Conservation (phyloP, 2,329 filamentous ascomycete genomes). For the Exophiala sp. region DNA sequence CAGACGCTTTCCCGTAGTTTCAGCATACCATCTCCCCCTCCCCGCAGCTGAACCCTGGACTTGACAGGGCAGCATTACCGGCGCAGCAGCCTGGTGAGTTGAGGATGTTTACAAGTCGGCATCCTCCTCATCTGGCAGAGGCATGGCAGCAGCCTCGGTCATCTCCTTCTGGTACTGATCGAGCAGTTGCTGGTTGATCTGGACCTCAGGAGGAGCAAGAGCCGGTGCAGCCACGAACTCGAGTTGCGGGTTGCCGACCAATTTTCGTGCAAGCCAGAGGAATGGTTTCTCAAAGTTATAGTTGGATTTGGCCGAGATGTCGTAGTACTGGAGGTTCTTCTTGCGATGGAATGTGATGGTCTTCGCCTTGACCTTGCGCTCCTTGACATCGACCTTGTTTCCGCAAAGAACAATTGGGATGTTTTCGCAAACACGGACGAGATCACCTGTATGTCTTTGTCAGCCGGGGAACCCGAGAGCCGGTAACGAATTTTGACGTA, state of each 20-base stretch:
- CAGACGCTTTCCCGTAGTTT: slow-evolving; percentile 19
- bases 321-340: slow-evolving; percentile 99
- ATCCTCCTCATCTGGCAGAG: slow-evolving; percentile 92
- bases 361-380: slow-evolving; percentile 99
- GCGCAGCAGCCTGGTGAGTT: neutral
- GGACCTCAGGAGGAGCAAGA: slow-evolving; percentile 85
- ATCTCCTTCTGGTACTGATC: slow-evolving; percentile 84
- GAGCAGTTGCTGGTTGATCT: slow-evolving; percentile 78
- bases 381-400: slow-evolving; percentile 99
- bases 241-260: slow-evolving; percentile 87
- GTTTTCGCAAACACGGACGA: slow-evolving; percentile 98
- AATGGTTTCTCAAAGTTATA: slow-evolving; percentile 99
- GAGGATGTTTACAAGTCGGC: slow-evolving; percentile 47
- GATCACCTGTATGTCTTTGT: slow-evolving; percentile 61
- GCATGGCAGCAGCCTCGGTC: slow-evolving; percentile 68
- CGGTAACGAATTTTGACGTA: slow-evolving; percentile 49
- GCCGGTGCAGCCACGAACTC: slow-evolving; percentile 95
- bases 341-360: slow-evolving; percentile 99
- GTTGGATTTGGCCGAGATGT: slow-evolving; percentile 99
- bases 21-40: slow-evolving; percentile 19
- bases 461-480: slow-evolving; percentile 6
- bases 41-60: neutral
- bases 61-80: neutral
- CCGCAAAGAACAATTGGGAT: slow-evolving; percentile 96
- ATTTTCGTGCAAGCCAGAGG: slow-evolving; percentile 98